A percentile compares a stretch with the other conserved stretches of the same genome.
phyloP scores from a whole-genome alignment of 306 rosid species.

The Casuarina cunninghamiana region DNA sequence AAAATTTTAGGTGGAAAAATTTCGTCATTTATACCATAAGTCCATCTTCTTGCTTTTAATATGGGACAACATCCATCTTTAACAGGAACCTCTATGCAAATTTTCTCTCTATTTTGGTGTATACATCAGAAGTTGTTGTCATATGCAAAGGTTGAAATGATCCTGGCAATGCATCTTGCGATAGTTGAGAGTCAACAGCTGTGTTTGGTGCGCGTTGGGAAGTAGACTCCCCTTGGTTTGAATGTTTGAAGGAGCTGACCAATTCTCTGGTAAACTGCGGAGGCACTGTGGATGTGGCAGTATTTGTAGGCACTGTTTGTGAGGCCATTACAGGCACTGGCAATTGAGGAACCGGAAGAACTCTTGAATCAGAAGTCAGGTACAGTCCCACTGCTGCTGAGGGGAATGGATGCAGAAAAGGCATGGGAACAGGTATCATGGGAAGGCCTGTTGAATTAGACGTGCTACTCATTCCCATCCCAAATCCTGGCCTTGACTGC shows the following conservation, averaged over 20 bases:
- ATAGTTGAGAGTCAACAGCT: not conserved
- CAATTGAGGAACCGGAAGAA: not conserved
- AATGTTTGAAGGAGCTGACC: not conserved
- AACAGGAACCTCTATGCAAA: too few relatives aligned
- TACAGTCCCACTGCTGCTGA: slow-evolving; percentile 7
- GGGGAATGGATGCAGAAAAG: not conserved
- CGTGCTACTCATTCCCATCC: slow-evolving; percentile 13
- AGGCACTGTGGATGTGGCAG: not conserved
- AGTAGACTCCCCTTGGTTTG: not conserved
- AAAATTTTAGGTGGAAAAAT: too few relatives aligned
- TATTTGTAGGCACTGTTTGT: not conserved
- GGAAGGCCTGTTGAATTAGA: slow-evolving; percentile 2
- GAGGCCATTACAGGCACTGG: not conserved
- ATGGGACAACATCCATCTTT: too few relatives aligned
- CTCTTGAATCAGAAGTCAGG: not conserved
- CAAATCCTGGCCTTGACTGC: slow-evolving; percentile 3
- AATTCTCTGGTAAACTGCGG: not conserved
- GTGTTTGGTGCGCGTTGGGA: not conserved
- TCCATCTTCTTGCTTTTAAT: too few relatives aligned
- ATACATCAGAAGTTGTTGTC: not conserved
- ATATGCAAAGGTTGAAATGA: not conserved
- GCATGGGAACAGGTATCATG: not conserved
- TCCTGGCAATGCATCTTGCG: not conserved
- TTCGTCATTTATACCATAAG: too few relatives aligned
- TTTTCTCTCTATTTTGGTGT: too few relatives aligned